phyloP scores from a whole-genome alignment of 2,329 filamentous ascomycete genomes.

The Aureobasidium sp. region DNA sequence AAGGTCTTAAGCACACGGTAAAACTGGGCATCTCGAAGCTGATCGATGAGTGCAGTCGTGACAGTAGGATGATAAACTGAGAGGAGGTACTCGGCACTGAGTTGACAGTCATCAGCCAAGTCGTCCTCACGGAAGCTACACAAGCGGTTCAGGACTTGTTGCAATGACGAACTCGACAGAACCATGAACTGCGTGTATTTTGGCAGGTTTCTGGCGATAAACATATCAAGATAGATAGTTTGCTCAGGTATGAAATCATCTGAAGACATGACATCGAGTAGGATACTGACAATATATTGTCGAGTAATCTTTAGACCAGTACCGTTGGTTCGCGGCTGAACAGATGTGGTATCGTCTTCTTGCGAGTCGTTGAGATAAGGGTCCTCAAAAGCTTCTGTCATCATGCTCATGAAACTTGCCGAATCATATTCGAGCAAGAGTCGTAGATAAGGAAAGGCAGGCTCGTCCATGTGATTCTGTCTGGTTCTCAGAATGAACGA shows the following conservation, averaged over 20 bases:
- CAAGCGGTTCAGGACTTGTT: conserved; percentile 69
- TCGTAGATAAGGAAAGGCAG: conserved; percentile 76
- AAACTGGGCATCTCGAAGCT: conserved; percentile 73
- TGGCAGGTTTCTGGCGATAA: conserved; percentile 87
- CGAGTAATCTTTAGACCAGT: conserved; percentile 45
- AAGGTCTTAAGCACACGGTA: conserved; percentile 86
- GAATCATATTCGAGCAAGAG: conserved; percentile 82
- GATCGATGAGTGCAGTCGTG: conserved; percentile 62
- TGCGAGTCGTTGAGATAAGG: conserved; percentile 77
- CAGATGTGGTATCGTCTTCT: conserved; percentile 52
- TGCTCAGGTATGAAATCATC: conserved; percentile 68
- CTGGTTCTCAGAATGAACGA: conserved; percentile 27
- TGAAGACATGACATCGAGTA: conserved; percentile 81
- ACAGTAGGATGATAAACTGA: conserved; percentile 90
- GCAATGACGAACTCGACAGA: conserved; percentile 76
- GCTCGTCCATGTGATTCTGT: conserved; percentile 49
- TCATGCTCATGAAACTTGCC: conserved; percentile 82
- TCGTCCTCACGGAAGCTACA: conserved; percentile 76
- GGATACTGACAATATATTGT: conserved; percentile 84
- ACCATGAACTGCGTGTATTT: conserved; percentile 96
- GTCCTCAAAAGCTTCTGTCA: conserved; percentile 97
- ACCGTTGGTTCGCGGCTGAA: conserved; percentile 17
- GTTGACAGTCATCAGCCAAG: conserved; percentile 83
- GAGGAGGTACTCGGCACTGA: conserved; percentile 92
- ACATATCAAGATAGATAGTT: conserved; percentile 96